Base-by-base conservation (phyloP, 805 yeast genomes). In the Candida silvicultrix region DNA sequence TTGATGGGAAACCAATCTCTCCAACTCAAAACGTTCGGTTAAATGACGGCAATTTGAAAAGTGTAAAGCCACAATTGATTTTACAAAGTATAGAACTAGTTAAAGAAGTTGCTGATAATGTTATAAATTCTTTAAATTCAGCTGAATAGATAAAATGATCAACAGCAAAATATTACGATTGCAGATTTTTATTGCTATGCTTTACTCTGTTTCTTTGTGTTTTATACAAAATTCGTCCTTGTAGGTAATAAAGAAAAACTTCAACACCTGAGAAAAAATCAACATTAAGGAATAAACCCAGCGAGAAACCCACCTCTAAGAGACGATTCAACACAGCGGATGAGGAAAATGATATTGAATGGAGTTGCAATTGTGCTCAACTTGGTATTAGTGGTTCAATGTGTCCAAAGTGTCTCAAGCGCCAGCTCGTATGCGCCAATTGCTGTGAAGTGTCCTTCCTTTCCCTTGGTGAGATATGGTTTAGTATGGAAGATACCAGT, bases 11-110 rank as follows among this genome's bases (percentile, higher is more conserved):
- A 47, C 77, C 87, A 1, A 77, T 81, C 11, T 75, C 95, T 0
- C 96, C 97, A 1, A 69, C 89, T 3, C 74, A 81, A 51, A 81
- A 85, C 18, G 63, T 85, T n/a, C 80, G 82, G 41, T 68, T 88
- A 22, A 81, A 81, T 36, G 70, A 70, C 9, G 57, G 64, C 9
- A 60, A 62, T 40, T 71, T 78, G 42, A 80, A 79, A 51, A 89
- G 90, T 0, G 68, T 84, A 47, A 68, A 65, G 38, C 74, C 75
- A 11, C 47, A 52, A 1, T 58, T 74, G 23, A 64, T 89, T 16
- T 56, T 73, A 16, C 71, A 77, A 39, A 80, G 86, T 25, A 69
- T 81, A n/a, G 62, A 72, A 2, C 58, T 86, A 59, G 79, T 86
- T 3, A 72, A 76, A 48, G 62, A 74, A 40, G 74, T 82, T 48